phyloP scores from a whole-genome alignment of 371 early-diverging fungal species.

The Rhizopus arrhizus region DNA sequence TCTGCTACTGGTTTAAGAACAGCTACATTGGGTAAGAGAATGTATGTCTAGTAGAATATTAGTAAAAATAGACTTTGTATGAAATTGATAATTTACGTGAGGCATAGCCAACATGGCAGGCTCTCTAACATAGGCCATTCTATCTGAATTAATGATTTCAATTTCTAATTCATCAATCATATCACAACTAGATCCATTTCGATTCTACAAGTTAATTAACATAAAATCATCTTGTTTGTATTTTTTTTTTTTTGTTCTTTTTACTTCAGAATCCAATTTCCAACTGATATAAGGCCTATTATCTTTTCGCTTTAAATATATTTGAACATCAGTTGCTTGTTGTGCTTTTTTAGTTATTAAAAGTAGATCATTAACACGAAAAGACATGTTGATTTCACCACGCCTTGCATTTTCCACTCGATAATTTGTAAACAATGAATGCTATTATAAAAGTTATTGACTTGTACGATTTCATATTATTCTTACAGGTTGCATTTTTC shows the following conservation, averaged over 20 bases:
- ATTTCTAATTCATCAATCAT: conserved; percentile 46
- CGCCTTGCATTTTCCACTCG: conserved; percentile 46
- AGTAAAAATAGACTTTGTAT: not conserved
- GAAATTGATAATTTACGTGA: conserved; percentile 10
- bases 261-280: conserved; percentile 32
- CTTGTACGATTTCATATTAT: not conserved
- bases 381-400: conserved; percentile 55
- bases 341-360: conserved; percentile 51
- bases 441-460: conserved; percentile 31
- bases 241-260: not conserved
- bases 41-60: conserved; percentile 41
- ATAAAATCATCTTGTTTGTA: not conserved
- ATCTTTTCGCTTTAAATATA: conserved; percentile 39
- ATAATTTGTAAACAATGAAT: conserved; percentile 58
- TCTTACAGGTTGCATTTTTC: conserved; percentile 32
- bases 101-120: conserved; percentile 16
- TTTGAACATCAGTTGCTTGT: conserved; percentile 37
- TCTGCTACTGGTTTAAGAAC: conserved; percentile 46
- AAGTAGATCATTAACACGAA: conserved; percentile 50
- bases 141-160: conserved; percentile 8
- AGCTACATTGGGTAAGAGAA: conserved; percentile 52
- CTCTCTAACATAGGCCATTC: conserved; percentile 19
- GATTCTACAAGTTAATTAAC: conserved; percentile 1
- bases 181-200: conserved; percentile 30
- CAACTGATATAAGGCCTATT: conserved; percentile 43